These are phyloP conservation scores for Calocybe cyanea DNA, from an alignment of 768 basidiomycete genomes.

Conservation along the genomic window DNA sequence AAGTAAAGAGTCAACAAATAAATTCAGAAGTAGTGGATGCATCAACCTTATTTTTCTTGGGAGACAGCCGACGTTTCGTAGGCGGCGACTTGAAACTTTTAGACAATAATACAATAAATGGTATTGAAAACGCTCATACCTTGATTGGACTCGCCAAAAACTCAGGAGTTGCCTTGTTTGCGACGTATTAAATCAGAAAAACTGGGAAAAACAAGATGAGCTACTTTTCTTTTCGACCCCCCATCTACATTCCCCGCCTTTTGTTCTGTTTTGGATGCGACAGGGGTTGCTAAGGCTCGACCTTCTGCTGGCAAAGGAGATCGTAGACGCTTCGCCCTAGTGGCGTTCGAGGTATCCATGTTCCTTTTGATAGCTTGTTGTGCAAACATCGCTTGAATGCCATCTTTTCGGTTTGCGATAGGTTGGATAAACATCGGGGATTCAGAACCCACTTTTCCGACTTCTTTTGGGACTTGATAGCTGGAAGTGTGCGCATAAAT, in stretches of 20 bases:
- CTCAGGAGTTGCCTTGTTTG: not conserved
- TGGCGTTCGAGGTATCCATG: not conserved
- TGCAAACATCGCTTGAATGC: slow-evolving; percentile 79
- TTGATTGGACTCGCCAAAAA: not conserved
- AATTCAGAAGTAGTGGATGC: not conserved
- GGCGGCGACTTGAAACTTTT: not conserved
- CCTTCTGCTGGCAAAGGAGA: not conserved
- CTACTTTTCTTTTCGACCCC: slow-evolving; percentile 1
- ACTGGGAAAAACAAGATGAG: not conserved
- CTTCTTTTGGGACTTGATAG: slow-evolving; percentile 85
- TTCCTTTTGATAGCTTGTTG: slow-evolving; percentile 40
- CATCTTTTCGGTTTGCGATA: slow-evolving; percentile 73
- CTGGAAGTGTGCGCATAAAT: slow-evolving; percentile 32
- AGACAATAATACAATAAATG: not conserved
- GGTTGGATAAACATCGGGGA: slow-evolving; percentile 82
- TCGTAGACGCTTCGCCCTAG: slow-evolving; percentile 4
- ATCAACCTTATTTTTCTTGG: slow-evolving; percentile 6
- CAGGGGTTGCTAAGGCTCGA: slow-evolving; percentile 1
- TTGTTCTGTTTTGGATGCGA: slow-evolving; percentile 1
- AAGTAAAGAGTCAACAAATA: not conserved
- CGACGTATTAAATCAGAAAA: not conserved
- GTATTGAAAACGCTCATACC: not conserved
- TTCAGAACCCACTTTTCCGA: slow-evolving; percentile 87
- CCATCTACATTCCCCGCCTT: slow-evolving; percentile 1
- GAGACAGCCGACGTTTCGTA: not conserved